These are phyloP conservation scores for Fraxinus paxiana DNA, from an alignment of 305 asterid species.

Conservation along the genomic window DNA sequence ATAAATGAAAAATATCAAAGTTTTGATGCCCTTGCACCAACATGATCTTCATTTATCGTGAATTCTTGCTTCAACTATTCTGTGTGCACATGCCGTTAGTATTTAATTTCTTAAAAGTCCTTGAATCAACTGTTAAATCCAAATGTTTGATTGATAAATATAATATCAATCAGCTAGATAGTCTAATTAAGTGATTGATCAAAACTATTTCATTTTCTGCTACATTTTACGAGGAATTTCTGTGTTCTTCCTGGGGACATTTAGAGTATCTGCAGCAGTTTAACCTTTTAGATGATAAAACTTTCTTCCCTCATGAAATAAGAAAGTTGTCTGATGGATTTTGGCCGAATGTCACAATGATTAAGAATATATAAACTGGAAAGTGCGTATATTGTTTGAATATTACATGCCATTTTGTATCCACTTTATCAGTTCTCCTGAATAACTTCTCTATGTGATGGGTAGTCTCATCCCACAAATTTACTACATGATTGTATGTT, in stretches of 20 bases:
- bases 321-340: neutral
- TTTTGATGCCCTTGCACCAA: neutral
- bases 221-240: neutral
- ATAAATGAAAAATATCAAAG: neutral
- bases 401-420: neutral
- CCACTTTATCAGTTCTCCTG: neutral
- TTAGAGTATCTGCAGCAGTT: constrained; percentile 7
- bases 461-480: constrained; percentile 13
- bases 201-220: neutral
- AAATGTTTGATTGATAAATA: constrained; percentile 12
- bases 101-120: neutral
- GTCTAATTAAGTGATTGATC: neutral
- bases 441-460: constrained; percentile 1
- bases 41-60: neutral
- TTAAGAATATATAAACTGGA: neutral
- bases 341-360: neutral
- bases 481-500: neutral
- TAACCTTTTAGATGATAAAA: constrained; percentile 2
- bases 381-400: neutral
- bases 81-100: neutral
- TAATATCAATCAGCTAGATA: neutral
- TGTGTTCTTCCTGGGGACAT: neutral
- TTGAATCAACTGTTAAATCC: neutral
- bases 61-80: constrained; percentile 6
- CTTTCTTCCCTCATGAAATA: neutral